phyloP scores from a whole-genome alignment of 371 early-diverging fungal genomes.

The Haplosporangium sp. region DNA sequence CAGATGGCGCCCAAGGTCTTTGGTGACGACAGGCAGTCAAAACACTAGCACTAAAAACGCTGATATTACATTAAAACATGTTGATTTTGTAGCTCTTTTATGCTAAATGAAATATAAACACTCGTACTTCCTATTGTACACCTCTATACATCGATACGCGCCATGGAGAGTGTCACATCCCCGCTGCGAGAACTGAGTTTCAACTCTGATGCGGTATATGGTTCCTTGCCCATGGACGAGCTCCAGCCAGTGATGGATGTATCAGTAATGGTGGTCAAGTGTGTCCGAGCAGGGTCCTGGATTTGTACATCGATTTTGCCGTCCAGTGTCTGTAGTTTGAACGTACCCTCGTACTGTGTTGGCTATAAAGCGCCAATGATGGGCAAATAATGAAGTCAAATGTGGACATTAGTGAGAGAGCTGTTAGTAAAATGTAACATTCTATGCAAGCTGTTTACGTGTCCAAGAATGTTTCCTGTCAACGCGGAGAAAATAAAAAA shows the following conservation, averaged over 20 bases:
- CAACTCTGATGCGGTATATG: constrained; percentile 1
- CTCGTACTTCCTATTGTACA: neutral
- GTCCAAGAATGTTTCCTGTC: no score
- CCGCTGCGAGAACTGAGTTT: neutral
- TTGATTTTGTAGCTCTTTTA: no score
- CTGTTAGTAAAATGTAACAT: neutral
- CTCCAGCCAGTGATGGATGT: constrained; percentile 8
- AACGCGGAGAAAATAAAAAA: neutral
- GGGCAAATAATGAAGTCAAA: neutral
- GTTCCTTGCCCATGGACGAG: neutral
- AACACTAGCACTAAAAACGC: neutral
- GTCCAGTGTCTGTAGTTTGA: constrained; percentile 5
- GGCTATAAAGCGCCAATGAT: constrained; percentile 2
- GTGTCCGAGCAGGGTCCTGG: constrained; percentile 6
- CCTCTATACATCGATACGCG: constrained; percentile 2
- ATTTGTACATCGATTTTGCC: neutral
- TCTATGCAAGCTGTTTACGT: no score
- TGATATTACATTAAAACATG: no score
- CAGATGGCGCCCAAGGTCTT: constrained; percentile 20
- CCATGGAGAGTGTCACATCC: constrained; percentile 5
- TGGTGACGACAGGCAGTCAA: constrained; percentile 8
- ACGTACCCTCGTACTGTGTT: constrained; percentile 8
- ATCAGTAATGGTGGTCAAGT: neutral
- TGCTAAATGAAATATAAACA: no score
- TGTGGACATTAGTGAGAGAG: neutral